These are phyloP conservation scores for Abrus precatorius DNA, from an alignment of 306 rosid genomes.

Conservation along the genomic window DNA sequence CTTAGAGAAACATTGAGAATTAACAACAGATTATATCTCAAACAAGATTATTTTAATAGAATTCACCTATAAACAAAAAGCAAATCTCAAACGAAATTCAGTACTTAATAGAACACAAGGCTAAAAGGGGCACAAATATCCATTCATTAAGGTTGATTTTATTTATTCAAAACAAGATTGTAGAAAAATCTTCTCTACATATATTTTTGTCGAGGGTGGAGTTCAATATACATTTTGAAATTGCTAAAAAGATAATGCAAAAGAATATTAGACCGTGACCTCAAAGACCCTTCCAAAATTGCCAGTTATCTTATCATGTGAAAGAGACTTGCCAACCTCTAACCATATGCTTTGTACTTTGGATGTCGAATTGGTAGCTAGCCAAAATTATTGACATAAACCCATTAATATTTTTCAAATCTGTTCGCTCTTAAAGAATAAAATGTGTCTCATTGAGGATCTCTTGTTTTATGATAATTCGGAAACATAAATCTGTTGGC, in stretches of 20 bases:
- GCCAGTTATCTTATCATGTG: constrained; percentile 42
- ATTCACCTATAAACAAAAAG: no score
- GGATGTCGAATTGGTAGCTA: constrained; percentile 41
- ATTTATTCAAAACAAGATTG: constrained; percentile 18
- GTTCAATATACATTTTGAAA: constrained; percentile 20
- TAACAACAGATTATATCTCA: no score
- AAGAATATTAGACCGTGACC: constrained; percentile 27
- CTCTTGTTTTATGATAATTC: constrained; percentile 37
- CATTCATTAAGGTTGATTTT: neutral
- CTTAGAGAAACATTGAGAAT: no score
- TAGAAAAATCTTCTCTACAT: neutral
- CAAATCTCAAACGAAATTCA: constrained; percentile 6
- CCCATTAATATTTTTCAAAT: constrained; percentile 46
- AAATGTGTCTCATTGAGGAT: constrained; percentile 45
- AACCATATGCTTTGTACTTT: constrained; percentile 43
- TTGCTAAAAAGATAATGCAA: constrained; percentile 23
- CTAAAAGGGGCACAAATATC: neutral
- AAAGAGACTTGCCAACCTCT: constrained; percentile 54
- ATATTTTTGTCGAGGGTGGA: no score
- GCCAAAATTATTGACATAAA: constrained; percentile 41
- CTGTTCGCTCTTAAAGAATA: constrained; percentile 49
- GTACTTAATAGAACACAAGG: neutral
- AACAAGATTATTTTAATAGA: no score
- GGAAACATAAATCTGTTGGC: constrained; percentile 59
- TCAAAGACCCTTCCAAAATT: constrained; percentile 37